These are phyloP conservation scores for Gliomastix tumulicola DNA, from an alignment of 2,329 filamentous ascomycete genomes.

Conservation along the genomic window DNA sequence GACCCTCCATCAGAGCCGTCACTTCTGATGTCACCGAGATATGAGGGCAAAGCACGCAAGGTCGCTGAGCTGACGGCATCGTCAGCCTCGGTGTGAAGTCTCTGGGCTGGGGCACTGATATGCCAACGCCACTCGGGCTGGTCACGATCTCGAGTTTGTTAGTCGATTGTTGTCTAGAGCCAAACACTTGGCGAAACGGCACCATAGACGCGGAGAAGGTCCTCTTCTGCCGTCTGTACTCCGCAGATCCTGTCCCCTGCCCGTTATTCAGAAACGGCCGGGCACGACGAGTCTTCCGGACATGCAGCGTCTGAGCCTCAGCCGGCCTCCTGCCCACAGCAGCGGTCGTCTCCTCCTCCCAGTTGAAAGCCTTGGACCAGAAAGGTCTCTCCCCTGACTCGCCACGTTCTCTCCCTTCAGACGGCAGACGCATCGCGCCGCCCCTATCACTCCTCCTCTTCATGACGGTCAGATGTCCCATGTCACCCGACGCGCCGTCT, in stretches of 20 bases:
- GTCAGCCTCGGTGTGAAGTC: no score
- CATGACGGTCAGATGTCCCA: constrained; percentile 21
- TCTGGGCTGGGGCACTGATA: no score
- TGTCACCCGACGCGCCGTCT: constrained; percentile 12
- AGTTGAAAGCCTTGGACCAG: not conserved
- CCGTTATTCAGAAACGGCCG: no score
- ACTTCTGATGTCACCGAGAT: constrained; percentile 6
- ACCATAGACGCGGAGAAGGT: no score
- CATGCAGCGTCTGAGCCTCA: constrained; percentile 1
- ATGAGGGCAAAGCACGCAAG: constrained; percentile 8
- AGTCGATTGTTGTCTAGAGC: not conserved
- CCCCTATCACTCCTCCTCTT: constrained; percentile 20
- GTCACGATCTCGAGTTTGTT: no score
- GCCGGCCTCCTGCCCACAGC: not conserved
- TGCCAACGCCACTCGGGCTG: no score
- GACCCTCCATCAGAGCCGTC: constrained; percentile 5
- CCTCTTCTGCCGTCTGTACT: no score
- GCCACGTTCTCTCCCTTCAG: no score
- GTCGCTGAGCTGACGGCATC: no score
- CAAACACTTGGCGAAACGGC: no score
- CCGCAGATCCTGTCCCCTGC: no score
- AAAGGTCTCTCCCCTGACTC: no score
- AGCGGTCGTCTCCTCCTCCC: not conserved
- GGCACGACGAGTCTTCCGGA: constrained; percentile 3
- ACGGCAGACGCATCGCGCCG: not conserved